Evolutionary conservation across 345 rosid genomes (phyloP), one percentile per base, ranked within the genome.

Genomic region (Passiflora organensis): DNA sequence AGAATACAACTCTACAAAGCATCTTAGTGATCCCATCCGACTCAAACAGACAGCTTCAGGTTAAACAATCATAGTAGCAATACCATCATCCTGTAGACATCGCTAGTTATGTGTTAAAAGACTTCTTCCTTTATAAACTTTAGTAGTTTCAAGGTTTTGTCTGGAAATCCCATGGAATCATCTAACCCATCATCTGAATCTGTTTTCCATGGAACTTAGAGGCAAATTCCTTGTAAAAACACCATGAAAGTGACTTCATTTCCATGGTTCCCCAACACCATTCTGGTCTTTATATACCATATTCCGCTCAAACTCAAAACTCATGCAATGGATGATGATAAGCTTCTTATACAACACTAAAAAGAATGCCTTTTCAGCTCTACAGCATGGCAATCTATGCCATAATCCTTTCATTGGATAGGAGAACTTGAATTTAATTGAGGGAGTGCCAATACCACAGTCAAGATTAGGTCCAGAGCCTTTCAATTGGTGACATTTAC

Each of bases 1-100:
- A 64, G 96, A 91, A 41, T 87, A 87, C 72, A 85, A 91, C 73
- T 77, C 89, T 3, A 91, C 95, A 0, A 85, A 79, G 77, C 50
- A 75, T 53, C 59, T 87, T 46, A 69, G 67, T 45, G 80, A 84
- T 64, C 69, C 85, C 38, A 75, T 72, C 61, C 83, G 76, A 28
- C 69, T 75, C 56, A 70, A 70, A 44, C 83, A 91, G 70, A 47
- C 85, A 55, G 96, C 89, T 58, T 59, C 85, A n/a, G 62, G 81
- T 77, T 62, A 67, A 76, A 65, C 78, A 69, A 77, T 45, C 62
- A 39, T 51, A 39, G 49, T 43, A 34, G 34, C 28, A 22, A 28
- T 32, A 56, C 45, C 34, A 17, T 53, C 18, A 12, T 48, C 53
- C 13, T 5, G n/a, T 6, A 36, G 47, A 47, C 16, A 43, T 13